phyloP scores from a whole-genome alignment of 805 yeast genomes.

The Candida xyloterini region DNA sequence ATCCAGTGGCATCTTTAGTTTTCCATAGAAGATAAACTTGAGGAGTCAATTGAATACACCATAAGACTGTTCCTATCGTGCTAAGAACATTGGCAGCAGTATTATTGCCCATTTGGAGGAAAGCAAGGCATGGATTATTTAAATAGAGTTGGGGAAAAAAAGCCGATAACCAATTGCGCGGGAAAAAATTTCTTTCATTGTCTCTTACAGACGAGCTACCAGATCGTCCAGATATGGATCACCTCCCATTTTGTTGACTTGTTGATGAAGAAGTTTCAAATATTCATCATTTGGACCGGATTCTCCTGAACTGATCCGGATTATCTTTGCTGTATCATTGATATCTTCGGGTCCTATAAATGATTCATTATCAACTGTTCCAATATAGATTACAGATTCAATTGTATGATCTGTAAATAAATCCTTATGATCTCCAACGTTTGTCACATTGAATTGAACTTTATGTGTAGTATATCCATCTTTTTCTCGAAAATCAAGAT shows the following conservation, averaged over 20 bases:
- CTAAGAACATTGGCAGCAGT: slow-evolving; percentile 73
- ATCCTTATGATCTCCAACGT: slow-evolving; percentile 18
- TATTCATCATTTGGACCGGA: slow-evolving; percentile 82
- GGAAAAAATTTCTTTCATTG: neutral
- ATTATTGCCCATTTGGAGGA: slow-evolving; percentile 3
- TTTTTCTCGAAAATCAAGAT: slow-evolving; percentile 80
- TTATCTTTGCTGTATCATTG: slow-evolving; percentile 56
- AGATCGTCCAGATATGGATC: slow-evolving; percentile 43
- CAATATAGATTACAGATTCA: slow-evolving; percentile 71
- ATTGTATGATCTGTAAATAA: slow-evolving; percentile 36
- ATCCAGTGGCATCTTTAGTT: slow-evolving; percentile 78
- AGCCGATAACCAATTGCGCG: slow-evolving; percentile 6
- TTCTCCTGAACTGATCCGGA: slow-evolving; percentile 62
- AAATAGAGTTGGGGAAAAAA: neutral
- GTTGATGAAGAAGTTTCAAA: slow-evolving; percentile 48
- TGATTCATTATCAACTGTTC: slow-evolving; percentile 75
- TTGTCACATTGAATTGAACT: slow-evolving; percentile 55
- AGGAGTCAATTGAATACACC: slow-evolving; percentile 92
- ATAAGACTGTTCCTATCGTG: slow-evolving; percentile 84
- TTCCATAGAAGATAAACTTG: slow-evolving; percentile 64
- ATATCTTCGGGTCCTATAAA: slow-evolving; percentile 80
- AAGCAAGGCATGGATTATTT: neutral
- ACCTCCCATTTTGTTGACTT: slow-evolving; percentile 40
- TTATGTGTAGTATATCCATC: slow-evolving; percentile 78
- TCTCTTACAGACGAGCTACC: neutral